Percentiles rank a stretch among this genome's conserved stretches.
Conservation (phyloP, 257 asterid genomes). For the Scutellaria minor region DNA sequence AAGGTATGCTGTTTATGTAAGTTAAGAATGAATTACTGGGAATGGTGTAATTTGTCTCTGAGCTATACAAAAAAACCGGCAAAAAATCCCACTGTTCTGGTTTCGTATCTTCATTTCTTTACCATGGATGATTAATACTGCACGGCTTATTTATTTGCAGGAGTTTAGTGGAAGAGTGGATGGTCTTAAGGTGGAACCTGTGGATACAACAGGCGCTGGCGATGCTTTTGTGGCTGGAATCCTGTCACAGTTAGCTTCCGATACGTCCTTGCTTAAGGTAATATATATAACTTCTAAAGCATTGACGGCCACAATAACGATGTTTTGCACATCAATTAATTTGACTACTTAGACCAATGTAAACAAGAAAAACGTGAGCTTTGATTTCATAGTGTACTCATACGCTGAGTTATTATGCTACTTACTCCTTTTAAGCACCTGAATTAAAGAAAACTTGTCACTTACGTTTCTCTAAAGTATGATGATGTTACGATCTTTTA, state of each 20-base stretch:
- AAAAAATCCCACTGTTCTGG: too few species aligned
- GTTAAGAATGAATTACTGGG: neutral
- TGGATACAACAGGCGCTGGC: slow-evolving; percentile 97
- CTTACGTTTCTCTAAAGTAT: neutral
- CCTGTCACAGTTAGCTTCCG: slow-evolving; percentile 76
- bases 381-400: neutral
- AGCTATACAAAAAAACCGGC: too few species aligned
- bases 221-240: slow-evolving; percentile 99
- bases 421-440: neutral
- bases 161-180: slow-evolving; percentile 88
- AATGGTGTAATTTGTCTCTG: neutral
- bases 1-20: slow-evolving; percentile 60
- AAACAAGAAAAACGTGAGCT: too few species aligned
- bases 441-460: neutral
- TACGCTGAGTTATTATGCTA: neutral
- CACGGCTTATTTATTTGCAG: slow-evolving; percentile 45
- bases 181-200: slow-evolving; percentile 84
- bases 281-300: neutral
- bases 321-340: neutral
- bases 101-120: neutral
- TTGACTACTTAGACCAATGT: neutral
- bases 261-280: slow-evolving; percentile 80
- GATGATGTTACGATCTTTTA: too few species aligned
- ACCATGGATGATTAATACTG: neutral
- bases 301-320: neutral